Conservation (phyloP, 2,329 filamentous ascomycete species). For the Cytospora piceicola region DNA sequence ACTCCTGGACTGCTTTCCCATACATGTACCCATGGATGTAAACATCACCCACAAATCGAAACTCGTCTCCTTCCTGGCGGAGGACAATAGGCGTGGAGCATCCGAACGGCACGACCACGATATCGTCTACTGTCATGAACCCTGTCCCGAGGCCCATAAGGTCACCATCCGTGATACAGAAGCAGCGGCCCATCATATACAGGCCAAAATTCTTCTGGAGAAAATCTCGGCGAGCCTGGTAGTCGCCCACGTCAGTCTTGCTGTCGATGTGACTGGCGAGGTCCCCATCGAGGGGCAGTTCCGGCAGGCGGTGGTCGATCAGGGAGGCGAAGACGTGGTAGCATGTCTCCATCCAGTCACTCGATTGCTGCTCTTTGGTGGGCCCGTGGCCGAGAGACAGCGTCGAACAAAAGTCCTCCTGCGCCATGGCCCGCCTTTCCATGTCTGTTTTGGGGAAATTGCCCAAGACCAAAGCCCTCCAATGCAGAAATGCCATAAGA, state of each 20-base stretch:
- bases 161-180: constrained; percentile 33
- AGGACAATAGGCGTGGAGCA: constrained; percentile 42
- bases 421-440: constrained; percentile 8
- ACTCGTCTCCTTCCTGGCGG: constrained; percentile 37
- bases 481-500: constrained; percentile 44
- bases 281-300: constrained; percentile 29
- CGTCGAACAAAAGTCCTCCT: constrained; percentile 39
- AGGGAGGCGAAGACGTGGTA: constrained; percentile 33
- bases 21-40: constrained; percentile 44
- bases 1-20: constrained; percentile 38
- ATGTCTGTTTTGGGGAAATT: constrained; percentile 17
- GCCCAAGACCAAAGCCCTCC: constrained; percentile 38
- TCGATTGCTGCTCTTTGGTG: constrained; percentile 21
- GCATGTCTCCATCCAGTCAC: constrained; percentile 34
- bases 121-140: constrained; percentile 38
- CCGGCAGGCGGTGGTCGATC: constrained; percentile 32
- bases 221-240: constrained; percentile 25
- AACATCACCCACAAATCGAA: constrained; percentile 40
- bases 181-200: constrained; percentile 35
- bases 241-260: background rate
- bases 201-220: constrained; percentile 32
- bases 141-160: constrained; percentile 41
- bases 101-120: constrained; percentile 42
- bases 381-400: constrained; percentile 35
- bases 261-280: constrained; percentile 26